phyloP scores from a whole-genome alignment of 805 yeast genomes.

The Hermanozyma aechmeae region DNA sequence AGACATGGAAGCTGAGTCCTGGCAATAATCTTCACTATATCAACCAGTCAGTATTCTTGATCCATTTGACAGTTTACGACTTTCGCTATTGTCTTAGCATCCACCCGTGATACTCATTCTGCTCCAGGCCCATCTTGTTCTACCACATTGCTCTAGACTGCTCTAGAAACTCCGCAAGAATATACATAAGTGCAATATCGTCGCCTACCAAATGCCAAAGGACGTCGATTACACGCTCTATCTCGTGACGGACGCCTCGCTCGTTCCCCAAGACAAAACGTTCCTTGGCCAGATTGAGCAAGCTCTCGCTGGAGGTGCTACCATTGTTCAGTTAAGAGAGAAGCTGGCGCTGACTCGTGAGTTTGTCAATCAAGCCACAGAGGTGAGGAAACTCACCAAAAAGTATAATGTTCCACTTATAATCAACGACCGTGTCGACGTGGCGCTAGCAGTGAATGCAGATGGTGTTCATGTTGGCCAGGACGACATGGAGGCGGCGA shows the following conservation, averaged over 20 bases:
- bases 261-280: slow-evolving; percentile 53
- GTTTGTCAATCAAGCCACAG: slow-evolving; percentile 53
- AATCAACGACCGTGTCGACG: slow-evolving; percentile 81
- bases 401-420: slow-evolving; percentile 60
- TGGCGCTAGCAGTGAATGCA: slow-evolving; percentile 81
- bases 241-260: slow-evolving; percentile 70
- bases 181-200: not conserved
- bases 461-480: slow-evolving; percentile 94
- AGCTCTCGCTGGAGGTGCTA: slow-evolving; percentile 65
- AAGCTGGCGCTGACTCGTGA: slow-evolving; percentile 59
- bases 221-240: slow-evolving; percentile 50
- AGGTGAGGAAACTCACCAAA: slow-evolving; percentile 54
- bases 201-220: not conserved
- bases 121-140: too few species aligned
- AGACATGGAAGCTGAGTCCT: too few species aligned
- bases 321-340: slow-evolving; percentile 78
- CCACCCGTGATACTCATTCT: too few species aligned
- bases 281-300: slow-evolving; percentile 53
- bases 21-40: too few species aligned
- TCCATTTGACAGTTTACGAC: too few species aligned
- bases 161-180: too few species aligned
- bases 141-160: too few species aligned
- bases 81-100: too few species aligned
- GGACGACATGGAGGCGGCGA: slow-evolving; percentile 62
- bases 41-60: too few species aligned